phyloP scores from a whole-genome alignment of 2,329 filamentous ascomycete species.

The Aureobasidium lini region DNA sequence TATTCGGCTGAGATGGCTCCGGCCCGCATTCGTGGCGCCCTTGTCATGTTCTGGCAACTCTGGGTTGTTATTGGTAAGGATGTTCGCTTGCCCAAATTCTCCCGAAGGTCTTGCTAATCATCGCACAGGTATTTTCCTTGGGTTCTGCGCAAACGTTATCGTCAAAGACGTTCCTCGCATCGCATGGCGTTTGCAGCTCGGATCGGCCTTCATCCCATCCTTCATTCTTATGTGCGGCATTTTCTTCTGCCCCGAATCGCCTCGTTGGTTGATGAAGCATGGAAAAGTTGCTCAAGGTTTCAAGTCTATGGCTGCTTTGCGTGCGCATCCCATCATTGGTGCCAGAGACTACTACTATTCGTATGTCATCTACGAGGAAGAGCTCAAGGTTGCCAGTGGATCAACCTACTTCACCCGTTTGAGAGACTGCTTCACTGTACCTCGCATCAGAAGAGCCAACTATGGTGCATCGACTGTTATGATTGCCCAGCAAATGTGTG shows the following conservation, averaged over 20 bases:
- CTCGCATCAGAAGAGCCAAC: slow-evolving; percentile 38
- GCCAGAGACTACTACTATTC: slow-evolving; percentile 26
- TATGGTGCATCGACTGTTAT: slow-evolving; percentile 21
- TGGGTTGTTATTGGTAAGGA: slow-evolving; percentile 36
- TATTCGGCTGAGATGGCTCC: slow-evolving; percentile 39
- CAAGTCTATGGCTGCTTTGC: slow-evolving; percentile 35
- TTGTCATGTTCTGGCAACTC: slow-evolving; percentile 80
- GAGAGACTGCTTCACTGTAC: slow-evolving; percentile 42
- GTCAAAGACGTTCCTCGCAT: slow-evolving; percentile 52
- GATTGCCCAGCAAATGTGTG: slow-evolving; percentile 18
- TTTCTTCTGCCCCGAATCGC: slow-evolving; percentile 25
- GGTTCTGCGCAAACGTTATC: slow-evolving; percentile 57
- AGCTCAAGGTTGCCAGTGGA: slow-evolving; percentile 25
- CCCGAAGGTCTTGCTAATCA: neutral
- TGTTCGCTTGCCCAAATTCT: neutral
- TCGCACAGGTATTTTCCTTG: slow-evolving; percentile 49
- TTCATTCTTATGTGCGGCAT: slow-evolving; percentile 28
- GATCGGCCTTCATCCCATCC: slow-evolving; percentile 49
- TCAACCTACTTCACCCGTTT: slow-evolving; percentile 34
- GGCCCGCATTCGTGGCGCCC: slow-evolving; percentile 48
- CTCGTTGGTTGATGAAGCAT: slow-evolving; percentile 45
- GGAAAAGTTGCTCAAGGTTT: slow-evolving; percentile 33
- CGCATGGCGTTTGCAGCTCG: slow-evolving; percentile 64
- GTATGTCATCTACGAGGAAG: slow-evolving; percentile 14
- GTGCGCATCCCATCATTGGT: slow-evolving; percentile 24